A percentile compares a stretch with the other conserved stretches of the same genome.
These are phyloP conservation scores for Ceratocystis cacaofunesta DNA, from an alignment of 2,329 filamentous ascomycete species.

Conservation along the genomic window DNA sequence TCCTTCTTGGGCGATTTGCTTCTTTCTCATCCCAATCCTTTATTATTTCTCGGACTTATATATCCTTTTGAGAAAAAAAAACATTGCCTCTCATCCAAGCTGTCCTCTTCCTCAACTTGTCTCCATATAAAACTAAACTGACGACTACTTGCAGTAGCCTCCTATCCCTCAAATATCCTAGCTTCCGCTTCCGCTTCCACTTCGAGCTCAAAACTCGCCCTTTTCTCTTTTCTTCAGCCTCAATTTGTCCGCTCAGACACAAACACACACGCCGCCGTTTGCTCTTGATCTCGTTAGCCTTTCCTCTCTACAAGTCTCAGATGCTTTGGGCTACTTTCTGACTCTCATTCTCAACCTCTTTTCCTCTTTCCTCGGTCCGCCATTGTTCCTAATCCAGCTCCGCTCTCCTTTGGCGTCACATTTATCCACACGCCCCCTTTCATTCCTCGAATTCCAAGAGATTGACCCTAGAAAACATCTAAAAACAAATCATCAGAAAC, in stretches of 20 bases:
- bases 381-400: not conserved
- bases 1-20: constrained; percentile 1
- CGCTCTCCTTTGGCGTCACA: not conserved
- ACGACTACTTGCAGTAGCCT: not conserved
- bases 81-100: not conserved
- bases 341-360: constrained; percentile 5
- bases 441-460: constrained; percentile 10
- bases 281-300: not conserved
- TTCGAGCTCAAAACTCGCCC: not conserved
- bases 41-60: not conserved
- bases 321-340: constrained; percentile 6
- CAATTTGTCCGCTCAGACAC: not conserved
- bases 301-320: constrained; percentile 2
- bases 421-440: constrained; percentile 1
- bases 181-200: not conserved
- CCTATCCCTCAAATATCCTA: not conserved
- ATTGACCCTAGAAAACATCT: constrained; percentile 4
- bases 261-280: not conserved
- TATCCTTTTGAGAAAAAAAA: not conserved
- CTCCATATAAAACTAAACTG: constrained; percentile 4
- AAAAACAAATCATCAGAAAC: not conserved
- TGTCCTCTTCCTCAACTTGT: not conserved
- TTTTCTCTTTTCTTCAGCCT: not conserved
- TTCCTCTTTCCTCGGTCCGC: not conserved
- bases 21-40: not conserved